Conservation (phyloP, 2,329 filamentous ascomycete species). For the Eutypa lata region DNA sequence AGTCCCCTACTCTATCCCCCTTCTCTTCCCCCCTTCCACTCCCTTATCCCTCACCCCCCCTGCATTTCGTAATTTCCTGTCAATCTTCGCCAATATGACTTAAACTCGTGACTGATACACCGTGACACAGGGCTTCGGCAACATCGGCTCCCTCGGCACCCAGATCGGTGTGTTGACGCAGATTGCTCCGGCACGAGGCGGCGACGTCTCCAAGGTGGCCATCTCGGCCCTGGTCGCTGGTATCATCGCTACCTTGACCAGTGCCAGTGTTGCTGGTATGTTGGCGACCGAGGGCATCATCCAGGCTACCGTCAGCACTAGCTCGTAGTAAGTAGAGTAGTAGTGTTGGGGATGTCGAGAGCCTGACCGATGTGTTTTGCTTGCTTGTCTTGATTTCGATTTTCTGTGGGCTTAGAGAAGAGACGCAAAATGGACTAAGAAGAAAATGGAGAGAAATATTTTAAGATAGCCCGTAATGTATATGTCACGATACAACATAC, state of each 20-base stretch:
- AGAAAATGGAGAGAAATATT: no score
- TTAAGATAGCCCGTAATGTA: no score
- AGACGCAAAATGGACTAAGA: no score
- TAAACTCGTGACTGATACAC: slow-evolving; percentile 10
- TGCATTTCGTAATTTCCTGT: background rate
- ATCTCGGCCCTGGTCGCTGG: slow-evolving; percentile 75
- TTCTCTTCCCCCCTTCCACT: background rate
- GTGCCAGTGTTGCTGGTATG: slow-evolving; percentile 74
- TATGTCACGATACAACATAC: no score
- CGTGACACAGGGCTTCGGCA: slow-evolving; percentile 61
- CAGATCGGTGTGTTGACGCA: slow-evolving; percentile 87
- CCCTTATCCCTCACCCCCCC: background rate
- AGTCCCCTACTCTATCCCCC: slow-evolving; percentile 35
- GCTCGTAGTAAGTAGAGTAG: no score
- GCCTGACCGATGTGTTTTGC: no score
- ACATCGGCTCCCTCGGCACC: slow-evolving; percentile 82
- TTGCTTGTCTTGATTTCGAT: no score
- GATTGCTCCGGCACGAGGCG: slow-evolving; percentile 69
- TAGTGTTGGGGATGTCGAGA: no score
- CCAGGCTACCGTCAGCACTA: background rate
- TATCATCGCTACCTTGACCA: slow-evolving; percentile 74
- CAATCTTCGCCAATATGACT: no score
- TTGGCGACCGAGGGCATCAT: slow-evolving; percentile 52
- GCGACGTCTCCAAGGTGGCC: slow-evolving; percentile 73
- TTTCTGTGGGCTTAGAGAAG: no score